Evolutionary conservation across 108 stramenopile genomes (phyloP).

Genomic region (Chaetoceros tenuissimus): DNA sequence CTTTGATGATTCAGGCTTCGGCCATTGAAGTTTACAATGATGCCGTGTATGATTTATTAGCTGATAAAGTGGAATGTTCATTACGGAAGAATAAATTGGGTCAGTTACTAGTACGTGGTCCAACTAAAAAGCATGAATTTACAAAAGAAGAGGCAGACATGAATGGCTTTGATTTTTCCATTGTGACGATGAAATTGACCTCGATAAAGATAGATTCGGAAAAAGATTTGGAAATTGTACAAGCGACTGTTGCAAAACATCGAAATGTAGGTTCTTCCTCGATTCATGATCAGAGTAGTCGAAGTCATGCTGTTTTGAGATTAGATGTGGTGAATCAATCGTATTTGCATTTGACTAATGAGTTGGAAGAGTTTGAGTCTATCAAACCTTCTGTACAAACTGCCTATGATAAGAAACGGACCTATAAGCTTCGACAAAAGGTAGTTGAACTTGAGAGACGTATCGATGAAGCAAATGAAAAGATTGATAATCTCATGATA

Average conservation of each 20-base stretch:
- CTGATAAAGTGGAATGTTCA: slow-evolving; percentile 8
- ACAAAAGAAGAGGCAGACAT: neutral
- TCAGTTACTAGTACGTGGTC: neutral
- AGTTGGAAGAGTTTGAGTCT: neutral
- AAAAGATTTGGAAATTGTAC: neutral
- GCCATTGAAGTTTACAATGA: slow-evolving; percentile 41
- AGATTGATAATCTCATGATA: neutral
- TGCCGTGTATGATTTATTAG: slow-evolving; percentile 36
- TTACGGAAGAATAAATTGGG: neutral
- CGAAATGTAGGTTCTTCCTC: slow-evolving; percentile 1
- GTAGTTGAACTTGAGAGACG: neutral
- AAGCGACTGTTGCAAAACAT: neutral
- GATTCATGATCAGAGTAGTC: neutral
- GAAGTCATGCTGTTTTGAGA: slow-evolving; percentile 3
- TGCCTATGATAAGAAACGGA: neutral
- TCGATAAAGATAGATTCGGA: neutral
- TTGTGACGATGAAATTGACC: neutral
- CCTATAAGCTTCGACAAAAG: neutral
- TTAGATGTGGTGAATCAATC: slow-evolving; percentile 3
- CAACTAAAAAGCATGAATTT: neutral
- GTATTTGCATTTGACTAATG: too few species aligned
- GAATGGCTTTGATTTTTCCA: neutral
- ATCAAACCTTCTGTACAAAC: neutral
- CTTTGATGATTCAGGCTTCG: slow-evolving; percentile 6
- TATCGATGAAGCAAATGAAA: neutral